Percentiles rank a stretch among this genome's conserved stretches.
These are phyloP conservation scores for Priceomyces carsonii DNA, from an alignment of 805 yeast genomes.

Conservation along the genomic window DNA sequence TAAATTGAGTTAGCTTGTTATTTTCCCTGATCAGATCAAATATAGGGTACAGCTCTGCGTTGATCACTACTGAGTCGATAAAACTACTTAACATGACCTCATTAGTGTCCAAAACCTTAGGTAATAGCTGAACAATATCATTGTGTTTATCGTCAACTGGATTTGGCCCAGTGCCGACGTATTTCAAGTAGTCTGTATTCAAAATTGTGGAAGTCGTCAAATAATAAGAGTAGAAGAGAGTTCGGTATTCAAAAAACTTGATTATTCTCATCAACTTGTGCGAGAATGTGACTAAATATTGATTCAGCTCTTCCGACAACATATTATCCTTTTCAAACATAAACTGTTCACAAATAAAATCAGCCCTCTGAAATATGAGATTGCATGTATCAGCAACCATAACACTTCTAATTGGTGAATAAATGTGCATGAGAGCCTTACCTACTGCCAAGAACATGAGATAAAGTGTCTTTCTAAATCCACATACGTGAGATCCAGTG, in stretches of 20 bases:
- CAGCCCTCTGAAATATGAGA: slow-evolving; percentile 31
- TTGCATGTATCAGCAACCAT: slow-evolving; percentile 35
- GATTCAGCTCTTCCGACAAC: slow-evolving; percentile 17
- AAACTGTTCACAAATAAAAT: slow-evolving; percentile 24
- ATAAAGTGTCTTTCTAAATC: slow-evolving; percentile 33
- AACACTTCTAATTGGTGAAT: slow-evolving; percentile 35
- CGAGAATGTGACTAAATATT: slow-evolving; percentile 21
- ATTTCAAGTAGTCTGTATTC: slow-evolving; percentile 17
- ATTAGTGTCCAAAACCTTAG: slow-evolving; percentile 16
- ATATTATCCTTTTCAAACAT: slow-evolving; percentile 14
- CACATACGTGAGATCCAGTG: slow-evolving; percentile 24
- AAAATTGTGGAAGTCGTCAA: slow-evolving; percentile 22
- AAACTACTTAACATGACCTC: slow-evolving; percentile 19
- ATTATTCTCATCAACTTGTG: slow-evolving; percentile 30
- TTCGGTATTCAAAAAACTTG: slow-evolving; percentile 34
- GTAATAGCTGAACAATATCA: slow-evolving; percentile 17
- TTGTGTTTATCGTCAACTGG: slow-evolving; percentile 8
- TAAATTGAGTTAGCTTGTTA: slow-evolving; percentile 2
- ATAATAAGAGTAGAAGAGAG: slow-evolving; percentile 25
- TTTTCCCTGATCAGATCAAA: slow-evolving; percentile 11
- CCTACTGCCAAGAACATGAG: slow-evolving; percentile 38
- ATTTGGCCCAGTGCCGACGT: slow-evolving; percentile 8
- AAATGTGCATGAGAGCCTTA: slow-evolving; percentile 29
- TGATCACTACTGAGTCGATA: slow-evolving; percentile 11
- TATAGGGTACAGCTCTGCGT: slow-evolving; percentile 19